Conservation (phyloP, 2,329 filamentous ascomycete species). For the Trichoderma sp. region DNA sequence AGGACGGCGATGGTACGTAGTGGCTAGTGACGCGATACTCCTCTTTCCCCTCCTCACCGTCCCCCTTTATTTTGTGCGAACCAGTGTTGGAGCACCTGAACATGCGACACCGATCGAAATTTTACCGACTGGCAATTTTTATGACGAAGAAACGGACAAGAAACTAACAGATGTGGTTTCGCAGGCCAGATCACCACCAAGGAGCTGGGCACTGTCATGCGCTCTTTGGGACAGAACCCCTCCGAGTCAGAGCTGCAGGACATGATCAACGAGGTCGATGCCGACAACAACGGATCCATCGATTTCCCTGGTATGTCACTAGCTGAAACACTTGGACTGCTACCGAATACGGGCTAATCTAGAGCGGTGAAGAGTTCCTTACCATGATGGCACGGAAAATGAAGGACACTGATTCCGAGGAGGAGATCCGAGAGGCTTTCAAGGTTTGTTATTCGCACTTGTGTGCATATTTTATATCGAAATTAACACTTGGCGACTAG, state of each 20-base stretch:
- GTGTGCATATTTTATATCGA: too few relatives aligned
- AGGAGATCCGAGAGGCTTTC: conserved; percentile 88
- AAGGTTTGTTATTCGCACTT: conserved; percentile 59
- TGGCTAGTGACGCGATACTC: conserved; percentile 14
- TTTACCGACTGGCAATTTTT: neutral
- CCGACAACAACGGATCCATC: conserved; percentile 91
- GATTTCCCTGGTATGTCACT: conserved; percentile 77
- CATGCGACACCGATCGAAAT: neutral
- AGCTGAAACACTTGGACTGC: neutral
- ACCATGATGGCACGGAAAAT: conserved; percentile 96
- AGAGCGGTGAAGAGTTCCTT: conserved; percentile 68
- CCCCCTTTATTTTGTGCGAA: neutral
- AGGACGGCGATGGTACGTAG: conserved; percentile 85
- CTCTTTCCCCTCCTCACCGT: neutral
- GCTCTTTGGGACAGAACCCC: conserved; percentile 85
- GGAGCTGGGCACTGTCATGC: conserved; percentile 88
- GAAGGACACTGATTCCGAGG: conserved; percentile 91
- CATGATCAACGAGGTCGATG: conserved; percentile 93
- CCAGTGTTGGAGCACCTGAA: neutral
- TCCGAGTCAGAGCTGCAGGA: conserved; percentile 89
- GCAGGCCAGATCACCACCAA: conserved; percentile 89
- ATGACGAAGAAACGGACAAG: neutral
- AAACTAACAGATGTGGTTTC: conserved; percentile 22
- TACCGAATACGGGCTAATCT: conserved; percentile 6
- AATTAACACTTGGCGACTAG: conserved; percentile 40